Conservation (phyloP, 2,329 filamentous ascomycete species). For the Venturia nashicola region DNA sequence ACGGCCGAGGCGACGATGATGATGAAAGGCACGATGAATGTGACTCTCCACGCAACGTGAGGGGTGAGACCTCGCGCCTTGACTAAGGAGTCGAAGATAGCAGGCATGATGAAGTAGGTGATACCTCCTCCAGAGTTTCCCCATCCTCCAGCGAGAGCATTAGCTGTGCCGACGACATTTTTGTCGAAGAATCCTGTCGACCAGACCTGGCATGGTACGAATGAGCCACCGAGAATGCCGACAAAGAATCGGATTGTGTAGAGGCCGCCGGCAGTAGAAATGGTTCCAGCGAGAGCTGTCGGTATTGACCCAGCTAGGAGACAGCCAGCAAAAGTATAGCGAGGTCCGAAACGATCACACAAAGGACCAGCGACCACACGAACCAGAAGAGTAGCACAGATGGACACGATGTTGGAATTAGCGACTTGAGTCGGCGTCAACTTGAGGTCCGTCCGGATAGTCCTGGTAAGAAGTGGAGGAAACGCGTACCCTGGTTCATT, state of each 20-base stretch:
- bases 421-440: constrained; percentile 60
- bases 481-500: constrained; percentile 52
- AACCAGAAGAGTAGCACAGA: constrained; percentile 51
- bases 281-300: constrained; percentile 67
- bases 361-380: constrained; percentile 67
- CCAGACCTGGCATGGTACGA: constrained; percentile 86
- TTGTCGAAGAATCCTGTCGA: constrained; percentile 89
- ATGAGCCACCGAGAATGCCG: constrained; percentile 64
- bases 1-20: constrained; percentile 56
- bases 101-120: constrained; percentile 90
- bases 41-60: constrained; percentile 68
- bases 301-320: constrained; percentile 71
- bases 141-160: constrained; percentile 71
- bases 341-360: constrained; percentile 77
- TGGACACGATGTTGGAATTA: constrained; percentile 83
- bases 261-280: constrained; percentile 55
- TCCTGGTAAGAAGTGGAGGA: constrained; percentile 65
- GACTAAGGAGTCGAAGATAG: constrained; percentile 69
- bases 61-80: constrained; percentile 43
- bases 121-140: constrained; percentile 84
- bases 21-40: constrained; percentile 74
- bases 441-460: constrained; percentile 67
- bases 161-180: constrained; percentile 80
- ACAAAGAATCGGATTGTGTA: constrained; percentile 68
- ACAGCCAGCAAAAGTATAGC: constrained; percentile 64